Evolutionary conservation across 2,329 filamentous ascomycete species (phyloP), one percentile per base, ranked within the genome.

Genomic region (Aspergillus tamarii): DNA sequence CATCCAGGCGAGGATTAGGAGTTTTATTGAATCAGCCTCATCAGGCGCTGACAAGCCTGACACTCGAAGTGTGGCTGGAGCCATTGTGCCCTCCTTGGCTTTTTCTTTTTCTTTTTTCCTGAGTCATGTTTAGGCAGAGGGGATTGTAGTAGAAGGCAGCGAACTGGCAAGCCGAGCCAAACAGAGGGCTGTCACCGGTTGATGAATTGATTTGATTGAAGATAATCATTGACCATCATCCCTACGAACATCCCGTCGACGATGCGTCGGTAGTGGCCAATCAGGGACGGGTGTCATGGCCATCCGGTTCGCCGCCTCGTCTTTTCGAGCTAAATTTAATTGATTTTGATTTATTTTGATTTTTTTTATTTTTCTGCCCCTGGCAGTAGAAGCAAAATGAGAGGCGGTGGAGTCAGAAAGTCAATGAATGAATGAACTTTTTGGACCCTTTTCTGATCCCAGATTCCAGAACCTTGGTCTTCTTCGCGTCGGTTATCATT

Each of bases 301-400:
- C 60, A 60, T 65, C 68, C 57, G 62, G 67, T 69, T 70, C 66
- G 66, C 62, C 62, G 69, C 66, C 68, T 70, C 65, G 62, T 67
- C 64, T 69, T 66, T 56, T 28, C 30, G 34, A 57, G 30, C 21
- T 54, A 19, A 34, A 60, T 56, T 52, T 41, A 39, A 48, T 58
- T 60, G 34, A 52, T 53, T 61, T 64, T 57, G 28, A 26, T 41
- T 14, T 36, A 56, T 52, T 45, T 56, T 60, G 36, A 26, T 36
- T 60, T 60, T 23, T 32, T 39, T 30, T 52, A 56, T 57, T 55
- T 57, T 64, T 52, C 48, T 64, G 63, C 63, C 67, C 62, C 62
- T 68, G 64, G 57, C 61, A 60, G 64, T 36, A 8, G 21, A 53
- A 14, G 30, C 19, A 32, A 30, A 52, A 52, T 23, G 28, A 54